Conservation (phyloP, 257 asterid species). For the Cinchona pubescens region DNA sequence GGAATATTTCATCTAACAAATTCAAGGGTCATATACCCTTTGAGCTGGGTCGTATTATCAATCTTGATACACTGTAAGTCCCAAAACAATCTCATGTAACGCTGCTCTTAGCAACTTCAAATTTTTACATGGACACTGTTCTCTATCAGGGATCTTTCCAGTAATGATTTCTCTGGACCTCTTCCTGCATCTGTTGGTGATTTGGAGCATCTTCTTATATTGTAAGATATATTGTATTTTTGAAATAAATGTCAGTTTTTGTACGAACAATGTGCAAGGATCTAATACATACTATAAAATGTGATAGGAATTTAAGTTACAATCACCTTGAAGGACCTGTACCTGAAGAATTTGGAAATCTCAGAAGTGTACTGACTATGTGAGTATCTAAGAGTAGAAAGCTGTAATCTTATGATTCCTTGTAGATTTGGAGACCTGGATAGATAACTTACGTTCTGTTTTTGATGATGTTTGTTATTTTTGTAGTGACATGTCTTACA, state of each 20-base stretch:
- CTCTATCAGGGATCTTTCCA: constrained; percentile 71
- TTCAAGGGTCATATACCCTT: constrained; percentile 66
- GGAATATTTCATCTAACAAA: constrained; percentile 83
- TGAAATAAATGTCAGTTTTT: background rate
- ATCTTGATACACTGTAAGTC: constrained; percentile 88
- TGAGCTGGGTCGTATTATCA: constrained; percentile 83
- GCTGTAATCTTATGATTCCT: background rate
- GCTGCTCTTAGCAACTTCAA: background rate
- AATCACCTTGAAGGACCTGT: constrained; percentile 63
- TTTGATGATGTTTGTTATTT: background rate
- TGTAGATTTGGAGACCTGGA: background rate
- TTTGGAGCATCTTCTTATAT: constrained; percentile 89
- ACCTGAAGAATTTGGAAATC: constrained; percentile 78
- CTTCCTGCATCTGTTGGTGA: constrained; percentile 89
- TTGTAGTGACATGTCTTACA: constrained; percentile 74
- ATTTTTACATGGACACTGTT: constrained; percentile 9
- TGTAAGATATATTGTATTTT: constrained; percentile 42
- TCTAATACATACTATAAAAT: background rate
- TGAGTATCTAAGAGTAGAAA: constrained; percentile 30
- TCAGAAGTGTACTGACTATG: constrained; percentile 77
- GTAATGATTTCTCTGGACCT: constrained; percentile 69
- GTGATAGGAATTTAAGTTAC: constrained; percentile 71
- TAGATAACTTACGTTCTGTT: background rate
- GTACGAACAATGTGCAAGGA: background rate
- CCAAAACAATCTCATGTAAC: background rate